Conservation (phyloP, 345 rosid species). For the Trapa incisa region DNA sequence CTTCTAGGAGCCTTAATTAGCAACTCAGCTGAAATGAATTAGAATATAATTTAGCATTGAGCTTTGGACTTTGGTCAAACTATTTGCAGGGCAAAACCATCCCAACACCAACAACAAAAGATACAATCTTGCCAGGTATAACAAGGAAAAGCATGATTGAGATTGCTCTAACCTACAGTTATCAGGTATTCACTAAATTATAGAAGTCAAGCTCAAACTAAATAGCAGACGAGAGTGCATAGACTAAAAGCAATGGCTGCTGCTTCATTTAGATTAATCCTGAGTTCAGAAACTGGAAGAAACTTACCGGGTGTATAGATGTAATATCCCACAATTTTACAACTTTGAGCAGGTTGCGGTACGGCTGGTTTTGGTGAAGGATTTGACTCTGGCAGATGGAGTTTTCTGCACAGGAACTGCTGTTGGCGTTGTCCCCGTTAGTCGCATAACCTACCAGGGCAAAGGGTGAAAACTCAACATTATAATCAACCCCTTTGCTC, state of each 20-base stretch:
- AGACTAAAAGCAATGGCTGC: too few species aligned
- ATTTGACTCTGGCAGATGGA: constrained; percentile 32
- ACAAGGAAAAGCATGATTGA: constrained; percentile 23
- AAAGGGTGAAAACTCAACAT: constrained; percentile 7
- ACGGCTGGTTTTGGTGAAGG: constrained; percentile 19
- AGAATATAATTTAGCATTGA: too few species aligned
- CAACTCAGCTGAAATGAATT: background rate
- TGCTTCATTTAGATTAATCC: too few species aligned
- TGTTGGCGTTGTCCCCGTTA: constrained; percentile 22
- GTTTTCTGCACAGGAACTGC: constrained; percentile 46
- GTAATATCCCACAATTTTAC: background rate
- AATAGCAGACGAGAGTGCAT: background rate
- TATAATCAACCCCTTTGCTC: background rate
- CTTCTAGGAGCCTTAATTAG: background rate
- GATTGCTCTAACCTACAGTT: constrained; percentile 14
- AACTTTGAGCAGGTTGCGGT: constrained; percentile 23
- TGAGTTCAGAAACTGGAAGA: too few species aligned
- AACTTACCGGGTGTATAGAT: too few species aligned
- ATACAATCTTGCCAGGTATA: constrained; percentile 23
- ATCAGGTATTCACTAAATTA: constrained; percentile 11
- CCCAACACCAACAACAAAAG: constrained; percentile 18
- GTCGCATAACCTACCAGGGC: constrained; percentile 22
- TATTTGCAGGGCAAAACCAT: constrained; percentile 11
- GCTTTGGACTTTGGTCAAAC: background rate
- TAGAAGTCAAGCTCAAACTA: background rate